Evolutionary conservation across 1,284 basidiomycete genomes (phyloP).

Genomic region (Pascua sp.): DNA sequence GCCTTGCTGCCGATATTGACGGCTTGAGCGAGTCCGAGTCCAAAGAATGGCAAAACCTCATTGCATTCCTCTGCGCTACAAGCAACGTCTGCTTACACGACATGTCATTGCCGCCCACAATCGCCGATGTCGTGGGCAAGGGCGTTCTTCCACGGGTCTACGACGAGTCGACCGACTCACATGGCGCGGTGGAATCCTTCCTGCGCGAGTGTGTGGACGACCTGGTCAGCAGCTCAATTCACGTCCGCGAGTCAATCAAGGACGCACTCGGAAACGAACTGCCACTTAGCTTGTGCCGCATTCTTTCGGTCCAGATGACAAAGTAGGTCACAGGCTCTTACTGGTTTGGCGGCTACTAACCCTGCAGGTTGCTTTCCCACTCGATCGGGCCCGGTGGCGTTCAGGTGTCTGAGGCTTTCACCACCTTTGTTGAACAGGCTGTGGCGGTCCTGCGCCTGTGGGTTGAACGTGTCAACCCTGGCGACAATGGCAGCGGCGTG

Average conservation of each 20-base stretch:
- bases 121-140: slow-evolving; percentile 60
- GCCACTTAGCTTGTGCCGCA: slow-evolving; percentile 63
- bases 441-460: slow-evolving; percentile 70
- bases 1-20: slow-evolving; percentile 35
- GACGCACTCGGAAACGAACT: slow-evolving; percentile 77
- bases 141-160: slow-evolving; percentile 66
- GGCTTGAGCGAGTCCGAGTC: slow-evolving; percentile 60
- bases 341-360: not conserved
- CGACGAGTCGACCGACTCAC: slow-evolving; percentile 60
- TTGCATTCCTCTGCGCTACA: slow-evolving; percentile 72
- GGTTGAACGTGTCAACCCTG: slow-evolving; percentile 66
- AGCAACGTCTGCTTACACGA: slow-evolving; percentile 61
- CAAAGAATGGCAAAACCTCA: slow-evolving; percentile 80
- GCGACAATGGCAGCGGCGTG: slow-evolving; percentile 59
- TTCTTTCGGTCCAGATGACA: slow-evolving; percentile 67
- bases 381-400: slow-evolving; percentile 46
- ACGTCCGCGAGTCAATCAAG: slow-evolving; percentile 68
- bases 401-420: slow-evolving; percentile 58
- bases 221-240: slow-evolving; percentile 61
- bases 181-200: slow-evolving; percentile 59
- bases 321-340: slow-evolving; percentile 54
- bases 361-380: slow-evolving; percentile 30
- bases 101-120: slow-evolving; percentile 19
- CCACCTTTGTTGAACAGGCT: slow-evolving; percentile 68
- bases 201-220: slow-evolving; percentile 67